phyloP scores from a whole-genome alignment of 768 basidiomycete genomes.

The Ramaria rubella region DNA sequence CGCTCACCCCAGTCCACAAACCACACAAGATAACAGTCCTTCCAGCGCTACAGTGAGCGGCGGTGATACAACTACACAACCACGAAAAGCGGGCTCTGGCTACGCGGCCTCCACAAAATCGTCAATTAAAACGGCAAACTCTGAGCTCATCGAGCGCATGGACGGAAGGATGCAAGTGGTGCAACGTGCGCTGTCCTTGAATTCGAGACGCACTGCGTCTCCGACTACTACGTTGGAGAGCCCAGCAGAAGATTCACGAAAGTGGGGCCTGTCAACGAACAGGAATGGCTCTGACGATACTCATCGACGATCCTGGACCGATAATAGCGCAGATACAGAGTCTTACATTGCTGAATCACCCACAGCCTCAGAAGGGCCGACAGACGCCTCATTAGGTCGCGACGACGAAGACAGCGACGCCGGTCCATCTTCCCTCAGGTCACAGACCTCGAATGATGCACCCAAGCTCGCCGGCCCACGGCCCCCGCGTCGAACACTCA shows the following conservation, averaged over 20 bases:
- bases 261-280: background rate
- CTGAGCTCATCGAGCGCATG: constrained; percentile 60
- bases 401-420: too few species aligned
- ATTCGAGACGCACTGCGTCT: constrained; percentile 9
- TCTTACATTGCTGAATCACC: constrained; percentile 27
- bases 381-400: too few species aligned
- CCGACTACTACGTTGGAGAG: constrained; percentile 8
- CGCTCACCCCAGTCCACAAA: constrained; percentile 20
- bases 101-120: constrained; percentile 1
- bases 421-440: too few species aligned
- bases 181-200: constrained; percentile 31
- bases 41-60: constrained; percentile 8
- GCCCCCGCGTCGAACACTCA: background rate
- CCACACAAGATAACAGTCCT: constrained; percentile 12
- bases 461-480: constrained; percentile 2
- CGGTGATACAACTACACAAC: constrained; percentile 13
- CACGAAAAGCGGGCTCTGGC: constrained; percentile 40
- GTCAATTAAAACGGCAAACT: constrained; percentile 50
- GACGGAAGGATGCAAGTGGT: constrained; percentile 65
- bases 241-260: background rate
- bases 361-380: constrained; percentile 19
- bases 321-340: background rate
- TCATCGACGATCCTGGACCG: background rate
- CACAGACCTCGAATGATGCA: too few species aligned
- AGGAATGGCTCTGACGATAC: background rate